Conservation (phyloP, 2,329 filamentous ascomycete species). For the Colletotrichum destructivum region DNA sequence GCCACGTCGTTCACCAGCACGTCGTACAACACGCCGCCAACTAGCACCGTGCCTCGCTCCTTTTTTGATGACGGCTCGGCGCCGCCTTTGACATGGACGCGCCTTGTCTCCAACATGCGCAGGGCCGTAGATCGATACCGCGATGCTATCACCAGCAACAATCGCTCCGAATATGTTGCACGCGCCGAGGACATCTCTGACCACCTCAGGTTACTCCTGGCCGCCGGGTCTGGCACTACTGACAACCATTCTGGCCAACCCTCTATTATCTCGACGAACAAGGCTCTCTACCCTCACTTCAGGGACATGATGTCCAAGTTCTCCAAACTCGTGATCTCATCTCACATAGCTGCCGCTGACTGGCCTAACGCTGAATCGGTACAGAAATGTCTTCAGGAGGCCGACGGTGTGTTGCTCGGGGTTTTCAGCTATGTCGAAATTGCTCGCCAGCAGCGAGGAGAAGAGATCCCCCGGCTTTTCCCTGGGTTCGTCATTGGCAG, state of each 20-base stretch:
- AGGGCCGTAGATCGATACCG: constrained; percentile 90
- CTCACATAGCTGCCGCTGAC: constrained; percentile 96
- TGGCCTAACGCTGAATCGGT: constrained; percentile 95
- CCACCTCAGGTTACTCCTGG: constrained; percentile 92
- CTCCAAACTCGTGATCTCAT: constrained; percentile 98
- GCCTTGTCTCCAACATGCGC: constrained; percentile 93
- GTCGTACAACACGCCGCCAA: constrained; percentile 70
- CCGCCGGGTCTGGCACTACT: constrained; percentile 95
- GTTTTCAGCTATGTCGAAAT: constrained; percentile 98
- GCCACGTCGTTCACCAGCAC: constrained; percentile 75
- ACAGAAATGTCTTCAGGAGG: constrained; percentile 95
- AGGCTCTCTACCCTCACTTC: constrained; percentile 96
- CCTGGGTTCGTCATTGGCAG: constrained; percentile 95
- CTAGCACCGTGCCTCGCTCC: constrained; percentile 78
- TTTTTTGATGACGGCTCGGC: constrained; percentile 93
- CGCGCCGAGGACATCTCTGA: constrained; percentile 99
- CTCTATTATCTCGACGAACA: constrained; percentile 99
- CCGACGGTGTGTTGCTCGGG: constrained; percentile 94
- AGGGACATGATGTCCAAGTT: constrained; percentile 99
- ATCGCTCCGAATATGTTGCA: constrained; percentile 91
- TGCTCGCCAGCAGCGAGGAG: constrained; percentile 91
- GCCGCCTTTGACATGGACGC: constrained; percentile 88
- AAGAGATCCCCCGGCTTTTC: constrained; percentile 92
- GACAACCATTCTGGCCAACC: constrained; percentile 99
- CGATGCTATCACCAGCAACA: constrained; percentile 86